Percentiles rank a stretch among this genome's conserved stretches.
phyloP scores from a whole-genome alignment of 129 eudicot genomes.

The Glebionis coronaria region DNA sequence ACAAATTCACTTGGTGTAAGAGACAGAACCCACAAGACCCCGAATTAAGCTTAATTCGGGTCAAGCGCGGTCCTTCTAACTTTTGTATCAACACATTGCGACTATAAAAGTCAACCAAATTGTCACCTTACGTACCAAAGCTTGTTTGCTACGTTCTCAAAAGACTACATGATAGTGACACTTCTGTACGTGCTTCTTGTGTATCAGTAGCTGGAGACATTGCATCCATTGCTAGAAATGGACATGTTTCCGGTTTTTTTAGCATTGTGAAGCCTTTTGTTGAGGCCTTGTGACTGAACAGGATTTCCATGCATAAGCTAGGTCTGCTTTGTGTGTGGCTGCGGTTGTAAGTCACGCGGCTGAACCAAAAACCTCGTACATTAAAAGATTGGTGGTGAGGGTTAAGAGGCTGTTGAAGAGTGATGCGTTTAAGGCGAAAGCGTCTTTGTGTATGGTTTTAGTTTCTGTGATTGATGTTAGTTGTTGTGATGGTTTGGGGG shows the following conservation, averaged over 20 bases:
- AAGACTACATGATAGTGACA: conserved; percentile 66
- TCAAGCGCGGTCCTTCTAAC: no score
- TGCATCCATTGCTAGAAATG: conserved; percentile 41
- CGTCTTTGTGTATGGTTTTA: conserved; percentile 56
- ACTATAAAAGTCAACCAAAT: no score
- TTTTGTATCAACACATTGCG: no score
- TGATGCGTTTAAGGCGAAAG: conserved; percentile 66
- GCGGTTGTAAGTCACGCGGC: conserved; percentile 51
- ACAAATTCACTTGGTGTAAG: no score
- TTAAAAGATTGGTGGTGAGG: conserved; percentile 56
- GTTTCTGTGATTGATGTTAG: conserved; percentile 50
- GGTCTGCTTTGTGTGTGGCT: conserved; percentile 71
- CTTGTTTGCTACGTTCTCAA: conserved; percentile 54
- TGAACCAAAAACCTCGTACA: conserved; percentile 44
- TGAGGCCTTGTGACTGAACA: conserved; percentile 77
- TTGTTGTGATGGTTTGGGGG: conserved; percentile 25
- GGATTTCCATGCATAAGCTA: conserved; percentile 62
- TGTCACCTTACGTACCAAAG: conserved; percentile 62
- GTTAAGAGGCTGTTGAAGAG: conserved; percentile 60
- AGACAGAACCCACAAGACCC: no score
- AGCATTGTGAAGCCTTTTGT: conserved; percentile 52
- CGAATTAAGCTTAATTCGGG: no score
- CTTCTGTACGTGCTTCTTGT: conserved; percentile 64
- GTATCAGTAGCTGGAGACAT: conserved; percentile 31
- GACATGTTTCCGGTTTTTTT: conserved; percentile 31